Evolutionary conservation across 208 protist genomes (phyloP), one percentile per base, ranked within the genome.

Genomic region (Lotmaria passim): DNA sequence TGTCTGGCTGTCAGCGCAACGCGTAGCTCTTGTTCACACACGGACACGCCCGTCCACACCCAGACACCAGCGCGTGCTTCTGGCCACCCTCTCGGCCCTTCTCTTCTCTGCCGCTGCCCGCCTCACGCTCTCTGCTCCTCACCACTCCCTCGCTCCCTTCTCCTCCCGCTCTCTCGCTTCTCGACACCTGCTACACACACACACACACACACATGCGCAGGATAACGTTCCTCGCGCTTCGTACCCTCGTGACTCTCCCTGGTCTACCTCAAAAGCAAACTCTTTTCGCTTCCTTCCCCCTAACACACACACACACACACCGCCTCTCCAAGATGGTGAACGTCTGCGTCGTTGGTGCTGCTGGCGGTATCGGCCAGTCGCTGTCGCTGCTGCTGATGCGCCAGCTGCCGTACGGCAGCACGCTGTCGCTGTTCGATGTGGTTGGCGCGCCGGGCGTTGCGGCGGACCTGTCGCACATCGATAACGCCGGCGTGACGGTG

Each of bases 401-500:
- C 60, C 65, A 84, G 59, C 77, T 87, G 44, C 85, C 91, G 34
- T 78, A 83, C 52, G 89, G 89, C 44, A 93, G 82, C 68, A 90
- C 89, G n/a, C 91, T 98, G 19, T 87, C 81, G 26, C 81, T 97
- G 31, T 98, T 96, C 81, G 96, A 98, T 68, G 90, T 98, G 14
- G 85, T 82, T 2, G 87, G 81, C 23, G 86, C 90, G 19, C 80
- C 91, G 6, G 97, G 97, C 50, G 94, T 99, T 10, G 97, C 97
- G 19, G 93, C 91, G 36, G 97, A 99, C 79, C 84, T 99, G 24
- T 94, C 84, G 55, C 97, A 99, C 79, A 83, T 98, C 50, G 83
- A 93, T 76, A 76, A 75, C 56, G 86, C 79, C 33, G 74, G 80
- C 50, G 85, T 95, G 15, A 87, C 79, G 24, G 84, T 97, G 52